Evolutionary conservation across 257 asterid species (phyloP), one percentile per base, ranked within the genome.

Genomic region (Solanum chmielewskii): DNA sequence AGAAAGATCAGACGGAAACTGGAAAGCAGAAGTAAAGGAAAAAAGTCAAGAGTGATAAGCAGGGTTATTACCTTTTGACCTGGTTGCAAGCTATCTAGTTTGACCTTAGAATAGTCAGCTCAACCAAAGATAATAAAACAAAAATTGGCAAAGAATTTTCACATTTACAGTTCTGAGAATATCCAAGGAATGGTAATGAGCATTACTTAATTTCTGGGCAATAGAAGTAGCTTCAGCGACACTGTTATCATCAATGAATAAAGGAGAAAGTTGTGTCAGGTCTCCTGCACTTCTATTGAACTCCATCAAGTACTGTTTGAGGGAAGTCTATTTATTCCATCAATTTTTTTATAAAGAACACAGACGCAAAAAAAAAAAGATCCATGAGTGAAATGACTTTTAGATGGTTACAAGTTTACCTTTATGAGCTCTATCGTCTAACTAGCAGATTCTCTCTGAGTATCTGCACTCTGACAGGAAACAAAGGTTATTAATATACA

Each of bases 381-480:
- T 47, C 68, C 68, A 47, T 80, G 14, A 80, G 18, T 80, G 27
- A 47, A 29, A 80, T 80, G 84, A 29, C 84, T 47, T 80, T 27
- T 23, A 80, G 85, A 80, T 29, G 68, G 85, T 47, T 80, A 16
- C 20, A 52, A 35, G 37, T 56, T 74, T 89, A 96, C 99, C 99
- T 97, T 97, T 87, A 96, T 93, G 92, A 96, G 99, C 91, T 97
- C 99, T 90, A 97, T 97, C 64, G 99, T 95, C 90, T 97, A 98
- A 91, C 94, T 94, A 73, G 99, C 99, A 88, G 98, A 95, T 94
- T 97, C 99, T 66, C 99, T 93, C 91, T 97, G 99, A 49, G 98
- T 91, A 93, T 97, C 99, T 90, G 99, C 99, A 25, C 27, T 25
- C 27, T 25, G 27, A 25, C 27, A 25, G 27, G 62, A 11, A 64